Base-by-base conservation (phyloP, 129 eudicot species). In the Daucus carota region DNA sequence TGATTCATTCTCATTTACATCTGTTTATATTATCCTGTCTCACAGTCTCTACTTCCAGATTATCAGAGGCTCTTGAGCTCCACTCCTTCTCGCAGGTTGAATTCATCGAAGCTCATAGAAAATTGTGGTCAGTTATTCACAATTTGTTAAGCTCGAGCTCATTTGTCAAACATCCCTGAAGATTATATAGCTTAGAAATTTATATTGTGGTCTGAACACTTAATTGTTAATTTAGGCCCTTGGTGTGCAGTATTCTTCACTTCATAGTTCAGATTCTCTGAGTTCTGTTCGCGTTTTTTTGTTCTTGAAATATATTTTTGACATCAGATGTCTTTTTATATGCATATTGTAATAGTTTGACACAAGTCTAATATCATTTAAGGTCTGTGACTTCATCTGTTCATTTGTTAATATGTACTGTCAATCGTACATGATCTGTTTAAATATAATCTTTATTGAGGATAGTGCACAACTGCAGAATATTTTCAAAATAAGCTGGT, bases 21-120 rank as follows among this genome's bases (percentile, higher is more conserved):
- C 77, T 84, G 74, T 85, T 47, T 60, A 78, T 74, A 79, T 50
- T 18, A 20, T 88, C 84, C 42, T 89, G 84, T 83, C 83, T 86
- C 87, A 83, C 97, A 94, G 99, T 86, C 97, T 84, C 90, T 94
- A 77, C 99, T 94, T 94, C 99, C 96, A 84, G 96, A 94, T 85
- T 94, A 94, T 83, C 99, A 91, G 86, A 86, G 97, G 62, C 96
- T 94, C 78, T 87, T 94, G 90, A 91, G 98, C 80, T 94, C 98
- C 73, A 86, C 74, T 81, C 99, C 98, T 83, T 80, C 99, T 83
- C 97, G 97, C 90, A 94, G 99, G 86, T 83, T 94, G 82, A 94
- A 94, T 89, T 85, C 99, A 62, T 91, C 99, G 75, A 94, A 94
- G 88, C 99, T 94, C 82, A 81, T 84, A 50, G 99, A 94, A 78